Evolutionary conservation across 2,329 filamentous ascomycete species (phyloP), one percentile per base, ranked within the genome.

Genomic region (Scolecobasidium constrictum): DNA sequence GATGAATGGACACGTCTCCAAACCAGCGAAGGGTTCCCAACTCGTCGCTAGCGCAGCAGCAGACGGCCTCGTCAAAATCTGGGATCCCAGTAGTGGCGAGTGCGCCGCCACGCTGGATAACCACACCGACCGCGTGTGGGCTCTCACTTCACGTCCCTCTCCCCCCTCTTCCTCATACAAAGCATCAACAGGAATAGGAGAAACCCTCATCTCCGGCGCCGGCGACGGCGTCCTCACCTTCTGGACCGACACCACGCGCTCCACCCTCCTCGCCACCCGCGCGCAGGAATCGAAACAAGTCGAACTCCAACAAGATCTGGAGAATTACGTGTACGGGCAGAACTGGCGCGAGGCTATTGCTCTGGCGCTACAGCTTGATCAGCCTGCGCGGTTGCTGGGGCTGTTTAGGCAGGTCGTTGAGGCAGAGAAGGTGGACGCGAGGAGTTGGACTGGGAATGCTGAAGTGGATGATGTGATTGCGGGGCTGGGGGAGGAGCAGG

Each of bases 111-210:
- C 92, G 0, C 73, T 98, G 4, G 92, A 98, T 64, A 96, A 96
- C 63, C 92, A 98, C 61, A 87, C 87, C 53, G 92, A 98, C 63
- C 78, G 92, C 45, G 88, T 96, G 1, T 95, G 88, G 88, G 87
- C 87, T 0, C 68, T 96, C 15, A 77, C 86, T 4, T 77, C 86
- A 9, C 73, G 90, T 58, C 77, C 55, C 3, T 55, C 60, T 13
- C 6, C 13, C 2, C 23, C 22, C 3, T 28, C 16, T 6, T 28
- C 26, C 4, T 18, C 18, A n/a, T 33, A 21, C 15, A 28, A 26
- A 12, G 22, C 20, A 4, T n/a, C n/a, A n/a, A 7, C 9, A 3
- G 21, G 22, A 13, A 17, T 33, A 1, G 26, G 35, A 12, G 31
- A 38, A 15, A 37, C 79, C 39, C 75, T 98, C 41, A 81, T 93